These are phyloP conservation scores for Rosa multiflora DNA, from an alignment of 306 rosid genomes.

Conservation along the genomic window DNA sequence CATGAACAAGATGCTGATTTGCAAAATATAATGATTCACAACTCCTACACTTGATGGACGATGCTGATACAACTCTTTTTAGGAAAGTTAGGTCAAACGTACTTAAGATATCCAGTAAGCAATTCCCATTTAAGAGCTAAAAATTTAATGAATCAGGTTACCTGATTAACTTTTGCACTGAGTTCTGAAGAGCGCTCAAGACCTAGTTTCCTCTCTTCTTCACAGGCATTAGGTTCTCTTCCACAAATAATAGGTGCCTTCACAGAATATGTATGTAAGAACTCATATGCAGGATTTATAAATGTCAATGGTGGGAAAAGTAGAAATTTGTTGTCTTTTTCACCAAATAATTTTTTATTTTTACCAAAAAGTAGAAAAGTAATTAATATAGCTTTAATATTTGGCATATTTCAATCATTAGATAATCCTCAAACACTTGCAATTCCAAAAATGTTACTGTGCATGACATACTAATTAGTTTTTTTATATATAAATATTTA, in stretches of 20 bases:
- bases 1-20: neutral
- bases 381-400: neutral
- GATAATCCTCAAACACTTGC: constrained; percentile 26
- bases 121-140: neutral
- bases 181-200: constrained; percentile 77
- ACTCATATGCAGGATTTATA: constrained; percentile 28
- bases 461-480: neutral
- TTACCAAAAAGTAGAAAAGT: neutral
- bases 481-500: neutral
- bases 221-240: constrained; percentile 84
- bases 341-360: neutral
- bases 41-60: constrained; percentile 22
- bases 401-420: neutral
- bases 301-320: neutral
- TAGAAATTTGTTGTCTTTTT: neutral
- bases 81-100: constrained; percentile 14
- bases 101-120: neutral
- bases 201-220: constrained; percentile 83
- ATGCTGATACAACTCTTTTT: constrained; percentile 18
- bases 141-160: neutral
- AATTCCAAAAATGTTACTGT: neutral
- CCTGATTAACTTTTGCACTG: constrained; percentile 87
- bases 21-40: neutral
- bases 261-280: constrained; percentile 28
- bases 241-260: constrained; percentile 92